Evolutionary conservation across 768 basidiomycete species (phyloP).

Genomic region (Suillus fuscotomentosus): DNA sequence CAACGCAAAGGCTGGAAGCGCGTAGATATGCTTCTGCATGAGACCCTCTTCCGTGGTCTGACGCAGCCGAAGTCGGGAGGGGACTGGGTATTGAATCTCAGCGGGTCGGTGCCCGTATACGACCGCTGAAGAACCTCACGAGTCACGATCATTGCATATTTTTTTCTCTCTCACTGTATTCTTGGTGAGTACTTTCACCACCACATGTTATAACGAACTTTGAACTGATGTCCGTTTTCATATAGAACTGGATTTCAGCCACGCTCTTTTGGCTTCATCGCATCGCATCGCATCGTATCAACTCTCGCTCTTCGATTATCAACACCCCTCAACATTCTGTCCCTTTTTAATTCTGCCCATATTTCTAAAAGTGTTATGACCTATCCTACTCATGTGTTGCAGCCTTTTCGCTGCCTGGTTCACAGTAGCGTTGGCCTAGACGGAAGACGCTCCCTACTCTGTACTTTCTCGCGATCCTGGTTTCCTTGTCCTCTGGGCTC

Average conservation of each 20-base stretch:
- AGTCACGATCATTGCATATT: not conserved
- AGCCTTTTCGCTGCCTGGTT: not conserved
- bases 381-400: not conserved
- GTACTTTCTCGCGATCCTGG: not conserved
- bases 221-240: not conserved
- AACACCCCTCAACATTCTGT: constrained; percentile 1
- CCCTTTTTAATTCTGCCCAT: not conserved
- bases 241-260: not conserved
- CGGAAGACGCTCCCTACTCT: not conserved
- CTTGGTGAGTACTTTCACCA: not conserved
- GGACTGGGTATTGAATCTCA: constrained; percentile 37
- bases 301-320: not conserved
- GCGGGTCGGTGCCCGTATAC: constrained; percentile 6
- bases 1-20: constrained; percentile 50
- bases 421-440: not conserved
- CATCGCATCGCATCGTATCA: not conserved
- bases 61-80: constrained; percentile 34
- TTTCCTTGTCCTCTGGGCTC: not conserved
- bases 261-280: not conserved
- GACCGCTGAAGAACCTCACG: not conserved
- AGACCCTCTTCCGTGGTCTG: constrained; percentile 53
- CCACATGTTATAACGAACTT: not conserved
- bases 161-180: not conserved
- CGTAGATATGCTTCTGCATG: constrained; percentile 53
- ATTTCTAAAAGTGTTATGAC: constrained; percentile 1